Base-by-base conservation (phyloP, 2,329 filamentous ascomycete genomes). In the Curvularia verruculosa region DNA sequence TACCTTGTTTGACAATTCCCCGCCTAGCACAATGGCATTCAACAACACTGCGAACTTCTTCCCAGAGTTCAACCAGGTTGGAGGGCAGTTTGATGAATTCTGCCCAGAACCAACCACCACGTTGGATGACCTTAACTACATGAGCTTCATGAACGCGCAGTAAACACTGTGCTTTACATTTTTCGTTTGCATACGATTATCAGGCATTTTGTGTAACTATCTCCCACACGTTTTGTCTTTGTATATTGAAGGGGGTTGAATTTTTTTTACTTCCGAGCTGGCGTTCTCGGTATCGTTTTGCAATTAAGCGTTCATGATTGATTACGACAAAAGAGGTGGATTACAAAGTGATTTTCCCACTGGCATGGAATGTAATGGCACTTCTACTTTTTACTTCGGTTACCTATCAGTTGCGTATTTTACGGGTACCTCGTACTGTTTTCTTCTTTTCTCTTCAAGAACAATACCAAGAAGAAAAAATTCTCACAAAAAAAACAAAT, bases 1-100 rank as follows among this genome's bases (percentile, higher is more conserved):
- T 65, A 83, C 84, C 18, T 81, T 92, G 15, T 91, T 78, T 58
- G 76, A 77, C 43, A 59, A 61, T 5, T 64, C 65, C 21, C 64
- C 63, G 39, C 50, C 67, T 13, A 63, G 55, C 59, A 66, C 63
- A 48, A 67, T 71, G 62, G 49, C 55, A 23, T 59, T 71, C 44
- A 67, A 63, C 53, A 63, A 58, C 34, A 72, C 66, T 47, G 61
- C 64, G 50, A 69, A 73, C 54, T 77, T 76, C 66, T 78, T 77
- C 52, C 75, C 74, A 18, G 74, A 77, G n/a, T 70, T 75, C 52
- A 70, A 64, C 36, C 71, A 75, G 56, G 66, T 80, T 64, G 77
- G 76, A 37, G 78, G 76, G 26, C 77, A 79, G 56, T 68, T 70
- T 29, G 71, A 77, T 52, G 66, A 66, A 52, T 59, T 66, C 40